Percentiles rank a stretch among this genome's conserved stretches.
Conservation (phyloP, 2,329 filamentous ascomycete species). For the Penicillium sp. region DNA sequence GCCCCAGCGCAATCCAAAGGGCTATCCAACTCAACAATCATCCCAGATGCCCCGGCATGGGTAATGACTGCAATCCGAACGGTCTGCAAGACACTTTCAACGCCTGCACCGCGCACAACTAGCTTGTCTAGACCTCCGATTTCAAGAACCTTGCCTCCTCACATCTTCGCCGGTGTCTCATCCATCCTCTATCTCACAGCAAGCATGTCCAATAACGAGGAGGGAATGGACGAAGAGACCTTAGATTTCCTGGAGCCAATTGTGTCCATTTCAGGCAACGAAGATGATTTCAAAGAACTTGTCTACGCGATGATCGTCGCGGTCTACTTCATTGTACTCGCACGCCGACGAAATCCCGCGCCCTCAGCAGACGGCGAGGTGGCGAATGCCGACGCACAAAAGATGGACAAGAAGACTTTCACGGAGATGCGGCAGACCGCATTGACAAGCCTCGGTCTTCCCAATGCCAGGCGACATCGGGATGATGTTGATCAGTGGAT, state of each 20-base stretch:
- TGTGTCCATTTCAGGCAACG: conserved; percentile 47
- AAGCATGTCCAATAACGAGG: conserved; percentile 51
- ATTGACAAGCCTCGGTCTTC: conserved; percentile 37
- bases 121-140: conserved; percentile 42
- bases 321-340: conserved; percentile 48
- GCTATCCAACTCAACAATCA: conserved; percentile 29
- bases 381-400: conserved; percentile 25
- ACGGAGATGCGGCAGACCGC: conserved; percentile 44
- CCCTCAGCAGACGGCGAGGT: conserved; percentile 12
- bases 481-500: conserved; percentile 65
- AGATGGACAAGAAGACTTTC: conserved; percentile 46
- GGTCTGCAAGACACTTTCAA: conserved; percentile 64
- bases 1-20: conserved; percentile 20
- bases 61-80: conserved; percentile 68
- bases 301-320: conserved; percentile 45
- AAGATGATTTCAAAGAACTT: conserved; percentile 47
- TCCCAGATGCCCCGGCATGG: conserved; percentile 61
- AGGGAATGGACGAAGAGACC: conserved; percentile 44
- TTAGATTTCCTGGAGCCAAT: conserved; percentile 41
- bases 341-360: conserved; percentile 51
- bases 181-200: conserved; percentile 54
- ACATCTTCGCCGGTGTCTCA: conserved; percentile 72
- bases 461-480: conserved; percentile 44
- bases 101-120: conserved; percentile 47
- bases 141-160: conserved; percentile 61